Percentiles rank a stretch among this genome's conserved stretches.
Evolutionary conservation across 768 basidiomycete species (phyloP).

Genomic region (Boletus patriciae): DNA sequence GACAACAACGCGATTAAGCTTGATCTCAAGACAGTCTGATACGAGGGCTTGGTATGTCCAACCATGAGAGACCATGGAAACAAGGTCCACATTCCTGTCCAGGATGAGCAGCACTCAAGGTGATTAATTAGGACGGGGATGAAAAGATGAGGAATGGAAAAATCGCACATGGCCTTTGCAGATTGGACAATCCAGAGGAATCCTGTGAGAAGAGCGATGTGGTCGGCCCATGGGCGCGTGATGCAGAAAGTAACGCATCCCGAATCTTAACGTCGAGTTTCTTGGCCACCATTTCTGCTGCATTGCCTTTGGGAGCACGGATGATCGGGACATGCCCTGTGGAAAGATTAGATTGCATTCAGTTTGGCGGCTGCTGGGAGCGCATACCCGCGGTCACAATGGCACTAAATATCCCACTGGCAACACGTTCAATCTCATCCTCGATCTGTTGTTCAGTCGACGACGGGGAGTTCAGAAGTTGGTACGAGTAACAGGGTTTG

Average conservation of each 20-base stretch:
- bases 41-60: constrained; percentile 99
- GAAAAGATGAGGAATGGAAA: neutral
- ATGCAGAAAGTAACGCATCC: constrained; percentile 73
- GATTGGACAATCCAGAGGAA: constrained; percentile 75
- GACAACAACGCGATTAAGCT: constrained; percentile 91
- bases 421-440: constrained; percentile 88
- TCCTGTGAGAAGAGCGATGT: constrained; percentile 77
- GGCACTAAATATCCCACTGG: constrained; percentile 88
- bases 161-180: constrained; percentile 81
- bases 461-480: constrained; percentile 85
- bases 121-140: constrained; percentile 10
- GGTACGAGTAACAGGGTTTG: constrained; percentile 63
- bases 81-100: constrained; percentile 92
- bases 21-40: constrained; percentile 96
- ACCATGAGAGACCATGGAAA: constrained; percentile 91
- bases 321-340: constrained; percentile 92
- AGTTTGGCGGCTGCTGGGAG: neutral
- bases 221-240: constrained; percentile 55
- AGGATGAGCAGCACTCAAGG: constrained; percentile 82
- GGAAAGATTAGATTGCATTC: neutral
- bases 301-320: constrained; percentile 91
- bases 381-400: constrained; percentile 79
- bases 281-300: constrained; percentile 98
- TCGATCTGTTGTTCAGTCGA: constrained; percentile 91
- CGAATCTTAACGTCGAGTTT: constrained; percentile 91